phyloP scores from a whole-genome alignment of 257 asterid genomes.

The Jaltomata sinuosa region DNA sequence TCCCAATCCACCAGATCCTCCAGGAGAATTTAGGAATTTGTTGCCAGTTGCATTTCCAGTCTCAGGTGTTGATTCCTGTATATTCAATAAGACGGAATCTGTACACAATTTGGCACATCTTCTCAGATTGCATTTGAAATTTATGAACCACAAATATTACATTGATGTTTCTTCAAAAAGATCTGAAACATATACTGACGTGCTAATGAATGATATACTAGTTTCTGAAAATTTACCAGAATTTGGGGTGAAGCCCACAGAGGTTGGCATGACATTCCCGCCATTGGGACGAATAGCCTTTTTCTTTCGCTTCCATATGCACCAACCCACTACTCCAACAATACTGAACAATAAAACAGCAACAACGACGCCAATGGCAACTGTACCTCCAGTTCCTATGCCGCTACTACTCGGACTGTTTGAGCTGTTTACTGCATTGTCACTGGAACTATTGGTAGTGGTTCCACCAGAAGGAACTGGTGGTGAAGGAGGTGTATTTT shows the following conservation, averaged over 20 bases:
- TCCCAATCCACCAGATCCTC: constrained; percentile 56
- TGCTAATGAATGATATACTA: background rate
- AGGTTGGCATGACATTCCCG: constrained; percentile 55
- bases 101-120: constrained; percentile 18
- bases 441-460: constrained; percentile 13
- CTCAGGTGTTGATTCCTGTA: constrained; percentile 32
- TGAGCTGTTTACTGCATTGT: constrained; percentile 27
- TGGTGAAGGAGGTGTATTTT: constrained; percentile 27
- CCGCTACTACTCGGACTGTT: constrained; percentile 30
- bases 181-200: background rate
- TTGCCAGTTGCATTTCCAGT: constrained; percentile 32
- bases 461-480: constrained; percentile 32
- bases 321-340: constrained; percentile 41
- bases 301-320: constrained; percentile 57
- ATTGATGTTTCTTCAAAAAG: background rate
- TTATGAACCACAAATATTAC: background rate
- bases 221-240: constrained; percentile 38
- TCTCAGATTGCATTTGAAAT: constrained; percentile 1
- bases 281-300: constrained; percentile 36
- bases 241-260: constrained; percentile 33
- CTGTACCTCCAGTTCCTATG: constrained; percentile 37
- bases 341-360: constrained; percentile 43
- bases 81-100: constrained; percentile 53
- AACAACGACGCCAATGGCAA: constrained; percentile 31
- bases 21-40: constrained; percentile 31